Evolutionary conservation across 2,329 filamentous ascomycete species (phyloP).

Genomic region (Dactylellina parvicollis): DNA sequence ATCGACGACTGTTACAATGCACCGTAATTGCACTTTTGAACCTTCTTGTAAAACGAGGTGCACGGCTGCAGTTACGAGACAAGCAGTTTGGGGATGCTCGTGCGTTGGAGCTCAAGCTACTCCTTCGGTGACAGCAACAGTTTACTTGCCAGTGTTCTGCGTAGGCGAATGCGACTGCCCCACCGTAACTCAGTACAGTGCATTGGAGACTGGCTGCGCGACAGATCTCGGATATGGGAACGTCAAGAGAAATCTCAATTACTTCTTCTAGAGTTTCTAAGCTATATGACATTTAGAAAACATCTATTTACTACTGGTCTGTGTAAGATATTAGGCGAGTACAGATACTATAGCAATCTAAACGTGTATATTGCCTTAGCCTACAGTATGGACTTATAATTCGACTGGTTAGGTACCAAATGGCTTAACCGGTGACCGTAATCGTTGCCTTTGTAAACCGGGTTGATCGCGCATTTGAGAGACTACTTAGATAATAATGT

Average conservation of each 20-base stretch:
- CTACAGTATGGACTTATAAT: too few species aligned
- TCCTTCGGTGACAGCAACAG: not conserved
- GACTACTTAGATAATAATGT: too few species aligned
- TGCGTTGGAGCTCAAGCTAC: conserved; percentile 5
- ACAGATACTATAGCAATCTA: too few species aligned
- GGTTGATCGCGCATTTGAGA: too few species aligned
- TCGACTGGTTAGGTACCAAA: too few species aligned
- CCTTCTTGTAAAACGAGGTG: not conserved
- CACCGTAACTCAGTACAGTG: not conserved
- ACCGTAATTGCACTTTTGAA: not conserved
- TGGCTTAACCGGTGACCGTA: too few species aligned
- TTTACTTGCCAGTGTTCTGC: not conserved
- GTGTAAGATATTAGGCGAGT: too few species aligned
- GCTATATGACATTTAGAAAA: not conserved
- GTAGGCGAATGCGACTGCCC: not conserved
- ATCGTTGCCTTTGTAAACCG: too few species aligned
- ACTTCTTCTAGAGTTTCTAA: not conserved
- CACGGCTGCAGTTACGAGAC: not conserved
- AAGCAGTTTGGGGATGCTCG: not conserved
- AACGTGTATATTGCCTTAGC: too few species aligned
- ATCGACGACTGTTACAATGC: conserved; percentile 1
- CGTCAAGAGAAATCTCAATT: not conserved
- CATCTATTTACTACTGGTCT: too few species aligned
- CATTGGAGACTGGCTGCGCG: not conserved
- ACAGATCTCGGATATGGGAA: not conserved